Evolutionary conservation across 768 basidiomycete genomes (phyloP).

Genomic region (Lentinus brumalis): DNA sequence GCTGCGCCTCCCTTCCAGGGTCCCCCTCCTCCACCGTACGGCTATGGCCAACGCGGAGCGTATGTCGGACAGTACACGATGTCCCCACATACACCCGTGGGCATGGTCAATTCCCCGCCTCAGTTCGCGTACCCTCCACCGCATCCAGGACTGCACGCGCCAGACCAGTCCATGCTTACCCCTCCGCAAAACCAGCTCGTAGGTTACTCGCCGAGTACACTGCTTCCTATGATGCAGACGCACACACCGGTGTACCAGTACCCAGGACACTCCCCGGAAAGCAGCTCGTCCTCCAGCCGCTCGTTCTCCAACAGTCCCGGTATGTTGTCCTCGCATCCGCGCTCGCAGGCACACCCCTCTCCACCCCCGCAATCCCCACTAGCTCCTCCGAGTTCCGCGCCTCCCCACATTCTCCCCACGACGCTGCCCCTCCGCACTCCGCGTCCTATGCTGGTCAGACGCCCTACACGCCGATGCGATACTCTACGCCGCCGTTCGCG

Average conservation of each 20-base stretch:
- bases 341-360: constrained; percentile 21
- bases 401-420: constrained; percentile 12
- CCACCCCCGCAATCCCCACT: constrained; percentile 25
- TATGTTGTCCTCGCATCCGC: constrained; percentile 20
- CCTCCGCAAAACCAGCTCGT: constrained; percentile 36
- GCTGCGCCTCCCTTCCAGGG: constrained; percentile 29
- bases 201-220: constrained; percentile 38
- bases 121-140: constrained; percentile 36
- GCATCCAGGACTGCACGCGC: constrained; percentile 38
- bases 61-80: constrained; percentile 52
- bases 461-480: constrained; percentile 28
- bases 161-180: constrained; percentile 39
- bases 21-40: constrained; percentile 20
- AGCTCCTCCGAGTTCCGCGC: constrained; percentile 11
- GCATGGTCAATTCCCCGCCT: constrained; percentile 23
- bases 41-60: constrained; percentile 33
- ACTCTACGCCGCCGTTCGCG: constrained; percentile 30
- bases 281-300: constrained; percentile 30
- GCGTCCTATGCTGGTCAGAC: constrained; percentile 22
- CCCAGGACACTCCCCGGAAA: constrained; percentile 38
- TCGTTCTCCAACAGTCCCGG: constrained; percentile 20
- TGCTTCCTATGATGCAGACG: constrained; percentile 39
- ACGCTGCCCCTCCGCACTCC: constrained; percentile 18
- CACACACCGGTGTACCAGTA: constrained; percentile 43
- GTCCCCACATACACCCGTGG: constrained; percentile 37